Percentiles rank a stretch among this genome's conserved stretches.
Conservation (phyloP, 2,329 filamentous ascomycete species). For the Monascus ruber region DNA sequence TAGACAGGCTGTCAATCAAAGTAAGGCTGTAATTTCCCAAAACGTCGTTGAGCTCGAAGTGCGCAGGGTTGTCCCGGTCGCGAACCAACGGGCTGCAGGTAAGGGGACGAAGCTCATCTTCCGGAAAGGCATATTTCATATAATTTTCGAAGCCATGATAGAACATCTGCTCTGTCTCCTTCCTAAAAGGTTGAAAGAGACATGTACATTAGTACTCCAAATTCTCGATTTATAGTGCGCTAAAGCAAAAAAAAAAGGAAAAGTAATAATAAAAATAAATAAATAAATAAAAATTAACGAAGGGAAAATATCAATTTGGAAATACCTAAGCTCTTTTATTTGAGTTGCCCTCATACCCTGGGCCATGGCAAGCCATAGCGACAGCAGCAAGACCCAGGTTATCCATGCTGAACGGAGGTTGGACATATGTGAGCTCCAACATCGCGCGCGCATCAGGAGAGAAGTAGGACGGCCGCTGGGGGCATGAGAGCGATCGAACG, state of each 20-base stretch:
- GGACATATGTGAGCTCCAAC: slow-evolving; percentile 26
- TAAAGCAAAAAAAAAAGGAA: too few species aligned
- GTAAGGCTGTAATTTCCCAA: slow-evolving; percentile 95
- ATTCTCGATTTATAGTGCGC: too few species aligned
- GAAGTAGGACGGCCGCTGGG: slow-evolving; percentile 11
- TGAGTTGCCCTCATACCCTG: slow-evolving; percentile 25
- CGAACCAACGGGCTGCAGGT: slow-evolving; percentile 75
- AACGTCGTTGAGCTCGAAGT: slow-evolving; percentile 86
- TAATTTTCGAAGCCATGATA: slow-evolving; percentile 96
- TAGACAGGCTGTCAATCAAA: slow-evolving; percentile 87
- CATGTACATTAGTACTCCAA: background rate
- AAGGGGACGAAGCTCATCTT: slow-evolving; percentile 85
- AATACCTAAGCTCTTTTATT: slow-evolving; percentile 25
- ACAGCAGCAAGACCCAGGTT: slow-evolving; percentile 22
- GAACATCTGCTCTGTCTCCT: slow-evolving; percentile 60
- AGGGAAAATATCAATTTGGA: too few species aligned
- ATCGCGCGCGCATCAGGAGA: slow-evolving; percentile 32
- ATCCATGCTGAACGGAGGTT: slow-evolving; percentile 21
- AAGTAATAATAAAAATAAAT: too few species aligned
- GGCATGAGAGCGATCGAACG: slow-evolving; percentile 13
- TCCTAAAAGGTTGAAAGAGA: slow-evolving; percentile 14
- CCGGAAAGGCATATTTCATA: slow-evolving; percentile 85
- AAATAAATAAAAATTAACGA: too few species aligned
- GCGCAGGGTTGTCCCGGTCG: slow-evolving; percentile 64
- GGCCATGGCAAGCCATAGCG: slow-evolving; percentile 23